Percentiles rank a stretch among this genome's conserved stretches.
These are phyloP conservation scores for Lentinus tigrinus DNA, from an alignment of 768 basidiomycete genomes.

Conservation along the genomic window DNA sequence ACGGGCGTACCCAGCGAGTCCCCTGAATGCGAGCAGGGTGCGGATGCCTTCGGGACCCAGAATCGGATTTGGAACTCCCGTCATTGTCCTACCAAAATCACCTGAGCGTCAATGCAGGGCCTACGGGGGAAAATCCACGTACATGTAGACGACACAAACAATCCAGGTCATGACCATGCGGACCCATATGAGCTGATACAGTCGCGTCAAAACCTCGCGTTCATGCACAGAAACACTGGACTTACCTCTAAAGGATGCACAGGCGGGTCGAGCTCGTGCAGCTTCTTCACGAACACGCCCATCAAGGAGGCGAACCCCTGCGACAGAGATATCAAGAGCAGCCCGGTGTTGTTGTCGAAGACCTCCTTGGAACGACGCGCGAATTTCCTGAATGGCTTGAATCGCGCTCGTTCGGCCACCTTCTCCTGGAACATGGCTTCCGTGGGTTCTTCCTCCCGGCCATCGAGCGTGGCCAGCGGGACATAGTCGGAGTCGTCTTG, in stretches of 20 bases:
- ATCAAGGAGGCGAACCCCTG: slow-evolving; percentile 62
- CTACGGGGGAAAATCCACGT: background rate
- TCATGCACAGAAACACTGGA: background rate
- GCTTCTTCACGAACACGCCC: slow-evolving; percentile 61
- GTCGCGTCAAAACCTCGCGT: background rate
- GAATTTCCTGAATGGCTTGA: background rate
- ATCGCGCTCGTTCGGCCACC: too few species aligned
- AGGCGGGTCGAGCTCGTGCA: slow-evolving; percentile 55
- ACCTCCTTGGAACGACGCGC: background rate
- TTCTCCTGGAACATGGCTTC: background rate
- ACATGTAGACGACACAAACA: slow-evolving; percentile 55
- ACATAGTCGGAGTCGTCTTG: too few species aligned
- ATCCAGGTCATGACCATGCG: slow-evolving; percentile 64
- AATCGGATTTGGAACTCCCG: slow-evolving; percentile 53
- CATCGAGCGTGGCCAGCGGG: too few species aligned
- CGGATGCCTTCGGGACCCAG: slow-evolving; percentile 72
- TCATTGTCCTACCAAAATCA: slow-evolving; percentile 31
- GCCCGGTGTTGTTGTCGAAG: slow-evolving; percentile 49
- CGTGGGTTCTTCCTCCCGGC: too few species aligned
- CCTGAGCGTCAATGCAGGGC: too few species aligned
- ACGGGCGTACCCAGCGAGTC: slow-evolving; percentile 54
- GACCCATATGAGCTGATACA: slow-evolving; percentile 47
- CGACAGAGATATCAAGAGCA: slow-evolving; percentile 55
- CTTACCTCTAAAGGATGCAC: slow-evolving; percentile 55
- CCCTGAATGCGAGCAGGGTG: slow-evolving; percentile 52